Evolutionary conservation across 208 protist species (phyloP).

Genomic region (Acanthamoeba healyi): DNA sequence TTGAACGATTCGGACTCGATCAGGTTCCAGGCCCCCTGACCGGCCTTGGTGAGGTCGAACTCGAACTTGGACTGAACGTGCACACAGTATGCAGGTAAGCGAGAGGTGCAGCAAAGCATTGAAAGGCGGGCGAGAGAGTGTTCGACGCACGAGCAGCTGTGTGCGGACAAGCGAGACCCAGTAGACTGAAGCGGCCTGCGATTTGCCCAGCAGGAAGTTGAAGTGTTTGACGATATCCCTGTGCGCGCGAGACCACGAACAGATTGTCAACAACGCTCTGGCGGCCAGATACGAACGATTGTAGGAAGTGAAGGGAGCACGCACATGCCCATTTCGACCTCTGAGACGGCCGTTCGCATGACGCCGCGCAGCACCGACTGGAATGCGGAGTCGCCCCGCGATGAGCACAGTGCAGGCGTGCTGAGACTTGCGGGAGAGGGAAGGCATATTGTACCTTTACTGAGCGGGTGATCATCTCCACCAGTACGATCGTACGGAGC

Average conservation of each 20-base stretch:
- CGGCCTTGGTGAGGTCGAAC: neutral
- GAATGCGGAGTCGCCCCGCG: neutral
- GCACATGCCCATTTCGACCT: conserved; percentile 36
- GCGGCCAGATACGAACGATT: neutral
- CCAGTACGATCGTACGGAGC: conserved; percentile 1
- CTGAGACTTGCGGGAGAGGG: no score
- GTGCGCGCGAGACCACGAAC: neutral
- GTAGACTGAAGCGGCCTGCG: neutral
- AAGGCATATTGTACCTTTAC: conserved; percentile 49
- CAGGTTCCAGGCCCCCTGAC: neutral
- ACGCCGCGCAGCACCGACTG: conserved; percentile 56
- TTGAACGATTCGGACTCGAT: conserved; percentile 53
- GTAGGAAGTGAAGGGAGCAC: neutral
- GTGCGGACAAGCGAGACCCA: conserved; percentile 42
- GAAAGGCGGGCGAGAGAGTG: no score
- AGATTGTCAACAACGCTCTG: neutral
- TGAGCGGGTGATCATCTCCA: conserved; percentile 71
- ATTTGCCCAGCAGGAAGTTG: conserved; percentile 45
- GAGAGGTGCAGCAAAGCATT: neutral
- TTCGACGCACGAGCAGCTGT: conserved; percentile 9
- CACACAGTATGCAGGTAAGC: neutral
- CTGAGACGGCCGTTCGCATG: conserved; percentile 31
- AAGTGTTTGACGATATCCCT: conserved; percentile 46
- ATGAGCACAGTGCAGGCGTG: neutral
- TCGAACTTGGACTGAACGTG: conserved; percentile 24